Evolutionary conservation across 1,284 basidiomycete species (phyloP), one percentile per base, ranked within the genome.

Genomic region (Termitomyces sp.): DNA sequence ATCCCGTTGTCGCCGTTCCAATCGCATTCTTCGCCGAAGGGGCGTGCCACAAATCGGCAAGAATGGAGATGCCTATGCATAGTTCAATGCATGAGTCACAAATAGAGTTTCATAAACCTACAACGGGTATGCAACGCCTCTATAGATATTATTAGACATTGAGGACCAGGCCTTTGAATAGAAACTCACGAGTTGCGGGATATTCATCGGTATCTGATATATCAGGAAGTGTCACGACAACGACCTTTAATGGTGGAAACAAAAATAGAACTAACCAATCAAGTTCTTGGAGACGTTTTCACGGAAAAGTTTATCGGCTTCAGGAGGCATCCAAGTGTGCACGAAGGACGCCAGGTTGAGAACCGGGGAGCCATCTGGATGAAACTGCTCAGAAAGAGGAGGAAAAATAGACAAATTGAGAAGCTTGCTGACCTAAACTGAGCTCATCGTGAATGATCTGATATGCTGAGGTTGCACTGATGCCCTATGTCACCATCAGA

Each of bases 1-100:
- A 94, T 8, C 95, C 95, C 0, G 94, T 96, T 2, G 94, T 97
- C 0, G 95, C 94, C 0, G 94, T 96, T 5, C 93, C 93, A 52
- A 94, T 84, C 0, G 92, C 90, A 54, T 86, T 74, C 56, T 83
- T 78, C 5, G 79, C 71, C 39, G 83, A 81, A 5, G 90, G 90
- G 0, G 91, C 93, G 66, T 98, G 84, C 95, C 95, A 98, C 47
- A 98, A 75, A 65, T 92, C 83, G 19, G 93, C 90, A 51, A 98
- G 78, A 69, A 95, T 93, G n/a, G 88, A 90, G 52, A 92, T 70
- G 61, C 79, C 78, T 73, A 26, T 12, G 4, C 49, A 43, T 15
- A 43, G 17, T 21, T 38, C 31, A 60, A 24, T 44, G 39, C 50
- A 19, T 15, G 48, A 51, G 50, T 5, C 52, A 47, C 13, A n/a